Conservation (phyloP, 1,139 yeast genomes). For the Suhomyces chickasaworum region DNA sequence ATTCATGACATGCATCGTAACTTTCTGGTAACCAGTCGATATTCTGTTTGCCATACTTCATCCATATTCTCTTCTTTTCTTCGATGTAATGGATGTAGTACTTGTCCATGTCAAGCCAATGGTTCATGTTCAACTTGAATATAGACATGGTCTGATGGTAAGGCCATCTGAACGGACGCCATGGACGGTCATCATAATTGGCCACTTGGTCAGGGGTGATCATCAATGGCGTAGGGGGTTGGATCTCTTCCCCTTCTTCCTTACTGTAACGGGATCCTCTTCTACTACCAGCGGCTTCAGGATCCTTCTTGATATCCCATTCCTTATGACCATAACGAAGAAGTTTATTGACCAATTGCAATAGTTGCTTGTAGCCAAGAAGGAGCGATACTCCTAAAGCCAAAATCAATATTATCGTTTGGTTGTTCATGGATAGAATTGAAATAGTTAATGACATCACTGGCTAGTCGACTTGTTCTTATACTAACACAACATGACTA, state of each 20-base stretch:
- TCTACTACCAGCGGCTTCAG: conserved; percentile 15
- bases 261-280: conserved; percentile 16
- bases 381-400: neutral
- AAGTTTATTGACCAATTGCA: neutral
- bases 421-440: too few relatives aligned
- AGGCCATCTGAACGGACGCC: conserved; percentile 83
- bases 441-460: too few relatives aligned
- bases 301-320: conserved; percentile 6
- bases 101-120: conserved; percentile 81
- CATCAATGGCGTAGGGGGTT: conserved; percentile 59
- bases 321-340: neutral
- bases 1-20: conserved; percentile 61
- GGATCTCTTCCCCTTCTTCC: conserved; percentile 21
- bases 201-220: conserved; percentile 69
- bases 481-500: neutral
- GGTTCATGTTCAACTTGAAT: conserved; percentile 66
- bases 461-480: too few relatives aligned
- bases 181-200: conserved; percentile 71
- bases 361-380: neutral
- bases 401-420: neutral
- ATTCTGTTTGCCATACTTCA: conserved; percentile 60
- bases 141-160: conserved; percentile 81
- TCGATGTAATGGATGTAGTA: conserved; percentile 66
- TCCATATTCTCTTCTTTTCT: conserved; percentile 61
- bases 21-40: conserved; percentile 71